Conservation (phyloP, 352 stramenopile genomes). For the Globisporangium ultimum region DNA sequence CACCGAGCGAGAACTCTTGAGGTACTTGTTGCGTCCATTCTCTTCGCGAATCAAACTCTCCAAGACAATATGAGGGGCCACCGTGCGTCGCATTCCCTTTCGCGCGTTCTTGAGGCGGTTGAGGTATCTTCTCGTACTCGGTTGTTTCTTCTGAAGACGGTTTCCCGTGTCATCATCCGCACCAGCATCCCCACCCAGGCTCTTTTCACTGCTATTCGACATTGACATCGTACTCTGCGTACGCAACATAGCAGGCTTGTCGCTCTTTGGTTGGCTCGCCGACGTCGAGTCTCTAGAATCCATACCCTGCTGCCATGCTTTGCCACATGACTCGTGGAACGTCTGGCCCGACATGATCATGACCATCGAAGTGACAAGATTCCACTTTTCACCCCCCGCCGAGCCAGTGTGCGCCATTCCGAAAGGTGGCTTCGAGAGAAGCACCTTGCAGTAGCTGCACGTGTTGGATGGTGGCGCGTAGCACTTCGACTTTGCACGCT, state of each 20-base stretch:
- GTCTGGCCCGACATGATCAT: conserved; percentile 72
- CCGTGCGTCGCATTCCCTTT: conserved; percentile 49
- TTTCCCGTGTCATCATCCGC: conserved; percentile 50
- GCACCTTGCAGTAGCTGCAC: conserved; percentile 79
- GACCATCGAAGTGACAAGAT: conserved; percentile 81
- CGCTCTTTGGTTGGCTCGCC: conserved; percentile 5
- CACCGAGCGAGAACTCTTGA: conserved; percentile 76
- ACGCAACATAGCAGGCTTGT: conserved; percentile 22
- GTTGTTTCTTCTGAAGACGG: conserved; percentile 69
- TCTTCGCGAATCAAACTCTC: conserved; percentile 81
- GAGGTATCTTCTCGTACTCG: conserved; percentile 76
- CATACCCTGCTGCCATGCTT: conserved; percentile 79
- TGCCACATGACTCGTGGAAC: conserved; percentile 86
- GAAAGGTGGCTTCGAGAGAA: conserved; percentile 79
- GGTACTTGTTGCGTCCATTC: conserved; percentile 75
- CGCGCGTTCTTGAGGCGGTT: conserved; percentile 75
- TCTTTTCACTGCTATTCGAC: conserved; percentile 29
- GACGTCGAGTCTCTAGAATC: conserved; percentile 26
- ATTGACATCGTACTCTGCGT: conserved; percentile 32
- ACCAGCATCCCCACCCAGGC: conserved; percentile 8
- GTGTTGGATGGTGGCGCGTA: conserved; percentile 73
- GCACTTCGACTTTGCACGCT: conserved; percentile 64
- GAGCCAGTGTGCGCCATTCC: conserved; percentile 77
- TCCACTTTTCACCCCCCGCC: conserved; percentile 74
- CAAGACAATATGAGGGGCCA: conserved; percentile 71